Evolutionary conservation across 1,284 basidiomycete species (phyloP).

Genomic region (Ceratobasidium sp.): DNA sequence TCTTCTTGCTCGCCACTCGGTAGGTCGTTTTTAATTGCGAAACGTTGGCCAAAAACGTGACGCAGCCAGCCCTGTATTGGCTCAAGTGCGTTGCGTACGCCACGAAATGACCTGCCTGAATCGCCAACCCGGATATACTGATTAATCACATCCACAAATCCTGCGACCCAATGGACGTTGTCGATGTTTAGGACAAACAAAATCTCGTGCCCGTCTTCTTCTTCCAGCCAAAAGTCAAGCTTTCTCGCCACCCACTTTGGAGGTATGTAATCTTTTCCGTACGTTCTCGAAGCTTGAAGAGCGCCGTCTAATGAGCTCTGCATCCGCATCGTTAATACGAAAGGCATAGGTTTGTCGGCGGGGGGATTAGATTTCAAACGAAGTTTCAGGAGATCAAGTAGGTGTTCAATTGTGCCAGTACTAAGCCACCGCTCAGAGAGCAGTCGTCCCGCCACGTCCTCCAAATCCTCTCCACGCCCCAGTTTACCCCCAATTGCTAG

Average conservation of each 20-base stretch:
- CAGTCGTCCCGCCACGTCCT: not conserved
- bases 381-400: not conserved
- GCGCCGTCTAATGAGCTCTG: not conserved
- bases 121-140: not conserved
- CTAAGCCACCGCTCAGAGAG: conserved; percentile 2
- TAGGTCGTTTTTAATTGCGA: not conserved
- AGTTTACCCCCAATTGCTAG: not conserved
- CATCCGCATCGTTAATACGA: not conserved
- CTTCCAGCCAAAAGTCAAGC: not conserved
- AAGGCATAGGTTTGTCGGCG: not conserved
- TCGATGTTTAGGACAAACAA: not conserved
- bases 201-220: not conserved
- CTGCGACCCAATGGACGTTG: not conserved
- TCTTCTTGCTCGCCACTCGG: not conserved
- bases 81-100: not conserved
- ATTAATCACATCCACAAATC: not conserved
- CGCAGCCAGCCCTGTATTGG: conserved; percentile 1
- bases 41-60: not conserved
- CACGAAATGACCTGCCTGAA: not conserved
- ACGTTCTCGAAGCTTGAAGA: not conserved
- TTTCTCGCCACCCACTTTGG: not conserved
- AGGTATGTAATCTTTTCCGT: not conserved
- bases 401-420: not conserved
- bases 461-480: not conserved
- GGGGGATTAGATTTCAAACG: not conserved